Evolutionary conservation across 352 stramenopile genomes (phyloP).

Genomic region (Thalassiosira oceanica): DNA sequence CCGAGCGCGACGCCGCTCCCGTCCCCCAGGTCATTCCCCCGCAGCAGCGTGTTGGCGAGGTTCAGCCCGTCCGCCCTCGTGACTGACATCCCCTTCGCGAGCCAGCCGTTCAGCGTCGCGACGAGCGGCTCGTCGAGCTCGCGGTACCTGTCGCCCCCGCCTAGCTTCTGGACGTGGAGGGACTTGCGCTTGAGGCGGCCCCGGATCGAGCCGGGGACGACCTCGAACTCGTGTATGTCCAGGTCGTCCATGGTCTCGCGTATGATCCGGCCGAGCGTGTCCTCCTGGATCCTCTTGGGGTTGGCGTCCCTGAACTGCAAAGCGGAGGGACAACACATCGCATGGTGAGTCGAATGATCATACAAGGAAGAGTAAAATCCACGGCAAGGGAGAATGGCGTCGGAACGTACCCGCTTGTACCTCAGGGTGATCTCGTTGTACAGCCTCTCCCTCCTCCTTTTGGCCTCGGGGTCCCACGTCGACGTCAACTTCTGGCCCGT

Average conservation of each 20-base stretch:
- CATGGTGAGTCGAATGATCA: too few species aligned
- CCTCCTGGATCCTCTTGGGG: slow-evolving; percentile 15
- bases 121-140: slow-evolving; percentile 23
- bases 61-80: slow-evolving; percentile 21
- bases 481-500: slow-evolving; percentile 5
- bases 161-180: slow-evolving; percentile 8
- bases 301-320: slow-evolving; percentile 1
- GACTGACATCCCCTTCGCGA: slow-evolving; percentile 17
- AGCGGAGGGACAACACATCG: too few species aligned
- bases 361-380: too few species aligned
- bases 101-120: slow-evolving; percentile 26
- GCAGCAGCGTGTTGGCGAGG: slow-evolving; percentile 19
- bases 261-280: slow-evolving; percentile 14
- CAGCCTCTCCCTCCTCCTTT: slow-evolving; percentile 12
- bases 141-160: slow-evolving; percentile 3
- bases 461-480: too few species aligned
- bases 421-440: slow-evolving; percentile 25
- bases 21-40: too few species aligned
- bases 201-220: slow-evolving; percentile 19
- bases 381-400: too few species aligned
- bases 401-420: slow-evolving; percentile 17
- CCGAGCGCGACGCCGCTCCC: slow-evolving; percentile 9
- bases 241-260: slow-evolving; percentile 23
- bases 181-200: slow-evolving; percentile 21
- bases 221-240: slow-evolving; percentile 29